A percentile compares a stretch with the other conserved stretches of the same genome.
phyloP scores from a whole-genome alignment of 306 rosid genomes.

The Prinsepia uniflora region DNA sequence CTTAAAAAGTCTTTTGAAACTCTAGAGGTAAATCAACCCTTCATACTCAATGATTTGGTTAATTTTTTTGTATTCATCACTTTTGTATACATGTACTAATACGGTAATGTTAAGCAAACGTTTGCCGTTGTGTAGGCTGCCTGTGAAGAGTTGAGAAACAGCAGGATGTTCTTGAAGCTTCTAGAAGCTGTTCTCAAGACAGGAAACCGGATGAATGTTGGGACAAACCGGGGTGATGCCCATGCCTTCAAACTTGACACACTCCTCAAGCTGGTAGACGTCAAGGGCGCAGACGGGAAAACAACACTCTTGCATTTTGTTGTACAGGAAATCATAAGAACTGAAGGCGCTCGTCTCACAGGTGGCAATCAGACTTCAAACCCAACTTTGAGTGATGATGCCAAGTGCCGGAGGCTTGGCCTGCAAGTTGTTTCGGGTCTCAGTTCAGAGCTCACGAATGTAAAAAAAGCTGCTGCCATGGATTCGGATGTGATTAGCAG shows the following conservation, averaged over 20 bases:
- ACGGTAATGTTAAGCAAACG: background rate
- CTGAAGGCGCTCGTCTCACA: conserved; percentile 72
- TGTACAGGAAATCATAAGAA: conserved; percentile 90
- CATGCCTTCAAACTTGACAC: conserved; percentile 98
- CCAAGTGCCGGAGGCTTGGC: conserved; percentile 74
- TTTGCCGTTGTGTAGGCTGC: conserved; percentile 45
- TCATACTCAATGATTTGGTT: background rate
- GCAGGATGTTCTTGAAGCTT: conserved; percentile 93
- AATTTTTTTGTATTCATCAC: background rate
- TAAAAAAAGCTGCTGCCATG: conserved; percentile 93
- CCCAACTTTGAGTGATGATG: conserved; percentile 51
- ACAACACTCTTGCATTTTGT: conserved; percentile 91
- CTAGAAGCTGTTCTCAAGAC: conserved; percentile 95
- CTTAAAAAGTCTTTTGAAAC: conserved; percentile 75
- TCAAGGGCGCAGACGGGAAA: conserved; percentile 91
- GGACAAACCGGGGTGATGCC: conserved; percentile 96
- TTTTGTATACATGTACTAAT: background rate
- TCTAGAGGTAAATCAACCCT: conserved; percentile 53
- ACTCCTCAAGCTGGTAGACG: conserved; percentile 87
- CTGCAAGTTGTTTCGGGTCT: conserved; percentile 79
- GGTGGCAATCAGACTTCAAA: conserved; percentile 40
- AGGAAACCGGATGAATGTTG: conserved; percentile 95
- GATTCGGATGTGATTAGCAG: conserved; percentile 72
- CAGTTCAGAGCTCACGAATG: conserved; percentile 73
- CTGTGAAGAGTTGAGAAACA: conserved; percentile 85